Evolutionary conservation across 768 basidiomycete species (phyloP), one percentile per base, ranked within the genome.

Genomic region (Boletus tomentosulus): DNA sequence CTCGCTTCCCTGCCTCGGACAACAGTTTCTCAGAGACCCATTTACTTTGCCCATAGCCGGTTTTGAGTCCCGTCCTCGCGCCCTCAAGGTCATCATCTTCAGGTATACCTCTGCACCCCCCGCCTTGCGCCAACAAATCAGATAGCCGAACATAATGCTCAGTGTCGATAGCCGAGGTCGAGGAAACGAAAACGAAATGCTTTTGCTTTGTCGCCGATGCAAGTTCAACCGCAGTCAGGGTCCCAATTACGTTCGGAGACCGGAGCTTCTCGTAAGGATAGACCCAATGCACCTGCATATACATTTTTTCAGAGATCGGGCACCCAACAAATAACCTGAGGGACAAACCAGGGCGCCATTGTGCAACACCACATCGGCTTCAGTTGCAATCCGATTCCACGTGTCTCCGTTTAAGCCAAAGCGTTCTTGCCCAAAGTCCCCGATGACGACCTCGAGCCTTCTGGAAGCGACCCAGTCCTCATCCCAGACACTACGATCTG

Each of bases 21-120:
- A 99, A 73, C 8, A 99, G 71, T 68, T 93, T 96, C 71, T 99
- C 97, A 1, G 92, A 89, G 0, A 99, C 97, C 97, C 97, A 99
- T 72, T 99, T 99, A 34, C 84, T 87, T 74, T 99, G 97, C 6
- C 96, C 94, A 69, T 99, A 99, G 0, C 97, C 97, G 0, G 90
- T 90, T 69, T 88, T 88, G 48, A 98, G 76, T 1, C 81, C 75
- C 0, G 68, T 69, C 57, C 83, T 79, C 1, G 93, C 90, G 6
- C 88, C 93, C 63, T 96, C 93, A 19, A 98, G 80, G 60, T 94
- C 83, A 63, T 99, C 96, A 48, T 71, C 75, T 67, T 99, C 97
- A 1, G 89, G 85, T 31, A 99, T 77, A 44, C 95, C 96, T 16
- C 77, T 78, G 33, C 75, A 76, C 13, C 72, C 63, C 4, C 73